Percentiles rank a stretch among this genome's conserved stretches.
Conservation (phyloP, 192 early-diverging fungal species). For the Rhizoclosmatium sp. region DNA sequence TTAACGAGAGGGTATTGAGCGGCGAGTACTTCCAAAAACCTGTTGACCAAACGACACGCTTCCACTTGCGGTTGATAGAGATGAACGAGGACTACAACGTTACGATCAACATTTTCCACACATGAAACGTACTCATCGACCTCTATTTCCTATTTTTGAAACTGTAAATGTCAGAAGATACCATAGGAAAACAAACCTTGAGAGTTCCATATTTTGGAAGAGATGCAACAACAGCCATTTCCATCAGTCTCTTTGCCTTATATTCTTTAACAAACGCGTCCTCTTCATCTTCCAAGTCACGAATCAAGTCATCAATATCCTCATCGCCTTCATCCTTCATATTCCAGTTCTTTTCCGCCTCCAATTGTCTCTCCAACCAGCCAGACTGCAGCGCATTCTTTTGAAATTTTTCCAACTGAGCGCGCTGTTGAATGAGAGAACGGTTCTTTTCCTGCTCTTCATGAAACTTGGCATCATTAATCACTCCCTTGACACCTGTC, state of each 20-base stretch:
- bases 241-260: conserved; percentile 42
- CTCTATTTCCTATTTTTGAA: conserved; percentile 36
- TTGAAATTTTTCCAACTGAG: conserved; percentile 28
- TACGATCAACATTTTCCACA: conserved; percentile 51
- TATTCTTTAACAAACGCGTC: conserved; percentile 48
- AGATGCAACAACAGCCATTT: conserved; percentile 29
- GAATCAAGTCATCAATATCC: conserved; percentile 45
- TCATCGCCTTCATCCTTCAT: conserved; percentile 30
- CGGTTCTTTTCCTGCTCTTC: conserved; percentile 58
- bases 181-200: background rate
- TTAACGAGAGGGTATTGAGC: conserved; percentile 77
- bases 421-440: conserved; percentile 19
- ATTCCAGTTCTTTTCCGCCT: conserved; percentile 40
- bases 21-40: conserved; percentile 73
- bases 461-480: conserved; percentile 64
- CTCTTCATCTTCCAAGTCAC: conserved; percentile 49
- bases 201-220: conserved; percentile 43
- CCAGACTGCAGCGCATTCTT: conserved; percentile 51
- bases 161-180: background rate
- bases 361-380: conserved; percentile 59
- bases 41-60: conserved; percentile 79
- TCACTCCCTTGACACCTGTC: conserved; percentile 67
- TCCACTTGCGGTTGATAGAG: conserved; percentile 54
- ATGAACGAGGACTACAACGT: conserved; percentile 56
- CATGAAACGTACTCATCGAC: conserved; percentile 54